A percentile compares a stretch with the other conserved stretches of the same genome.
phyloP scores from a whole-genome alignment of 2,329 filamentous ascomycete species.

The Colletotrichum melonis region DNA sequence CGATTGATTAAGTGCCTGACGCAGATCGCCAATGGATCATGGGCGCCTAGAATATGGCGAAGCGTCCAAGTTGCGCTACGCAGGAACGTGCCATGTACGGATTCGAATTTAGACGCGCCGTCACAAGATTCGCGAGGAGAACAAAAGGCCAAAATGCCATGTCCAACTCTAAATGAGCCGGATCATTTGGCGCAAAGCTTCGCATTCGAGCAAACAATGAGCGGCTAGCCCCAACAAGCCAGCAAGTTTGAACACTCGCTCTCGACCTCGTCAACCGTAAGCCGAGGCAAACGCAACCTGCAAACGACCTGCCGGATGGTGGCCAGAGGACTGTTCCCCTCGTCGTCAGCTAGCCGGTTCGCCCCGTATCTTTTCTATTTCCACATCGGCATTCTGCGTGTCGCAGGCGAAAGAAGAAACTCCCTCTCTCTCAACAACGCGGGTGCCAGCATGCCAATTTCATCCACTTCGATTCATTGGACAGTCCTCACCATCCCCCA shows the following conservation, averaged over 20 bases:
- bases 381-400: slow-evolving; percentile 9
- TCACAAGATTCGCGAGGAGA: neutral
- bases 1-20: neutral
- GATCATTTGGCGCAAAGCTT: slow-evolving; percentile 22
- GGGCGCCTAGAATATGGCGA: neutral
- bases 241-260: neutral
- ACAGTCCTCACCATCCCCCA: too few species aligned
- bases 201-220: neutral
- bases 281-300: neutral
- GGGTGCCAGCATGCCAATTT: neutral
- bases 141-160: neutral
- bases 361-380: neutral
- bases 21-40: neutral
- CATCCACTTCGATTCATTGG: neutral
- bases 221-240: neutral
- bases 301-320: neutral
- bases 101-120: neutral
- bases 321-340: neutral
- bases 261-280: neutral
- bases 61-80: neutral
- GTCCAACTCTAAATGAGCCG: neutral
- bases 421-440: slow-evolving; percentile 3
- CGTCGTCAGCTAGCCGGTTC: neutral
- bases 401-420: slow-evolving; percentile 2
- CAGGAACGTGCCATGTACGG: neutral